Conservation (phyloP, 352 stramenopile species). For the Hyphochytrium catenoides region DNA sequence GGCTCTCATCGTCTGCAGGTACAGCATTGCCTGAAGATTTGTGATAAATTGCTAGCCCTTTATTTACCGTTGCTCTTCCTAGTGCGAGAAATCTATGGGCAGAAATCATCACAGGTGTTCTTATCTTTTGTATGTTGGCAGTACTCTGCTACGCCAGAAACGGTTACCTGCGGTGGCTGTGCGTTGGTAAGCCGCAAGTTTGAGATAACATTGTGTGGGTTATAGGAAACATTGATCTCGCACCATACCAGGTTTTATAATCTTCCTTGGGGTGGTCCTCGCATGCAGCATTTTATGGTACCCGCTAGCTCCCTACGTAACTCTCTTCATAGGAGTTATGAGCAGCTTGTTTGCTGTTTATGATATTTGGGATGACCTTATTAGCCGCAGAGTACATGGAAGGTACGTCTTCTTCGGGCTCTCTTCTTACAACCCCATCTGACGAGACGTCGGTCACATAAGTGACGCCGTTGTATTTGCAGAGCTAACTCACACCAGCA, state of each 20-base stretch:
- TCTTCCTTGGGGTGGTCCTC: constrained; percentile 41
- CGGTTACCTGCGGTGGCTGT: constrained; percentile 47
- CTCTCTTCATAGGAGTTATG: constrained; percentile 67
- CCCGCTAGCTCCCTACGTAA: constrained; percentile 58
- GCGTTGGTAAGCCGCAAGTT: too few relatives aligned
- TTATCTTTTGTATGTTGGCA: constrained; percentile 58
- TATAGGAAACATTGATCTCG: too few relatives aligned
- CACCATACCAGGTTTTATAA: too few relatives aligned
- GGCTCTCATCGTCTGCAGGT: constrained; percentile 40
- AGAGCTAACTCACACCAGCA: constrained; percentile 68
- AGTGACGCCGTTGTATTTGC: constrained; percentile 59
- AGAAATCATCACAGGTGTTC: constrained; percentile 40
- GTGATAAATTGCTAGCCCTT: neutral
- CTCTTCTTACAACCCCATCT: constrained; percentile 1
- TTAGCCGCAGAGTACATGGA: constrained; percentile 56
- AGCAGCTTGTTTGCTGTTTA: constrained; percentile 71
- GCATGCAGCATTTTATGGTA: constrained; percentile 44
- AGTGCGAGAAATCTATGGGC: constrained; percentile 22
- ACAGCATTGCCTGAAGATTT: neutral
- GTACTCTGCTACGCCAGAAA: constrained; percentile 70
- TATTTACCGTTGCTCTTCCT: too few relatives aligned
- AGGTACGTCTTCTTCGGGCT: constrained; percentile 11
- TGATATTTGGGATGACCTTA: constrained; percentile 71
- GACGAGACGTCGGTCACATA: neutral
- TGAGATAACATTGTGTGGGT: too few relatives aligned